Conservation (phyloP, 208 protist genomes). For the Tetramitus jugosus region DNA sequence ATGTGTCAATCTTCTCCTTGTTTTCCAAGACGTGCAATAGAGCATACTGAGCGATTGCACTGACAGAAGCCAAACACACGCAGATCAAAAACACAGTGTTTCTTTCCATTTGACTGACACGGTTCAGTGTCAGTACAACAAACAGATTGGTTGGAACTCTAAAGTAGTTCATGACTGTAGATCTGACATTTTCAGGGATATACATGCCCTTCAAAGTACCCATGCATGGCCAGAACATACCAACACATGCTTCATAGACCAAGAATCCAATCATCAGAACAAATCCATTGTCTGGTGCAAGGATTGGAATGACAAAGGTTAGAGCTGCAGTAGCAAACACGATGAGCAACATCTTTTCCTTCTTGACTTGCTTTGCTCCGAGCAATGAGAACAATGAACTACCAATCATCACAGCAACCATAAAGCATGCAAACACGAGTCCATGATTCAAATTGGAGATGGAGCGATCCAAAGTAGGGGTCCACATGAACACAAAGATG, state of each 20-base stretch:
- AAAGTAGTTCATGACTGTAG: conserved; percentile 48
- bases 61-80: too few relatives aligned
- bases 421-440: conserved; percentile 66
- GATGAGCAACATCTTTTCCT: not conserved
- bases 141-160: conserved; percentile 39
- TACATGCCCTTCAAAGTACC: conserved; percentile 34
- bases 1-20: too few relatives aligned
- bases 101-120: not conserved
- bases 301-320: not conserved
- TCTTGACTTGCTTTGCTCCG: not conserved
- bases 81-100: too few relatives aligned
- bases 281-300: not conserved
- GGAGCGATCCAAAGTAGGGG: conserved; percentile 51
- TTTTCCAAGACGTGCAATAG: too few relatives aligned
- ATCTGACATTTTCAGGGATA: conserved; percentile 40
- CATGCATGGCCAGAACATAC: conserved; percentile 43
- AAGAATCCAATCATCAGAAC: conserved; percentile 32
- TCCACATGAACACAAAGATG: conserved; percentile 76
- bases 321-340: not conserved
- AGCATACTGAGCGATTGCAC: too few relatives aligned
- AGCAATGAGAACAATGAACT: not conserved
- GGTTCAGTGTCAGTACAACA: conserved; percentile 8
- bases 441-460: conserved; percentile 30
- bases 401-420: conserved; percentile 39
- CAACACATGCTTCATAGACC: conserved; percentile 37